Conservation (phyloP, 208 protist species). For the Tritrichomonas foetus region DNA sequence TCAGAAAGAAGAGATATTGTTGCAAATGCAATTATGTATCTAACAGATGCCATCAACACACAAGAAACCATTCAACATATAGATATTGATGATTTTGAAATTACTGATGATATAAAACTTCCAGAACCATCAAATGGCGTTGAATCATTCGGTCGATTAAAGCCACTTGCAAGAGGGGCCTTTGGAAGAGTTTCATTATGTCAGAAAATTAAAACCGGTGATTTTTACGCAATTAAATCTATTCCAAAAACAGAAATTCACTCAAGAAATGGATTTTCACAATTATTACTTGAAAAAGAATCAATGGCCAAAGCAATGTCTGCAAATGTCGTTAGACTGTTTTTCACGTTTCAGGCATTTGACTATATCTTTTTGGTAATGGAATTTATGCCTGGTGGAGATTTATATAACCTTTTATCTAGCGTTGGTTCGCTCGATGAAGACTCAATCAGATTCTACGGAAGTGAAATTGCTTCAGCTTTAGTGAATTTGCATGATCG, state of each 20-base stretch:
- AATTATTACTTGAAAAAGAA: background rate
- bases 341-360: background rate
- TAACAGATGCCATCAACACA: no score
- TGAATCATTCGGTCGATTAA: background rate
- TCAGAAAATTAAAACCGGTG: background rate
- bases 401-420: background rate
- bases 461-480: background rate
- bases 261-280: background rate
- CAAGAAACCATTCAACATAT: no score
- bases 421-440: background rate
- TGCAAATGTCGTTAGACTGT: background rate
- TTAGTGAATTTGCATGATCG: no score
- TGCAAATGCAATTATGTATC: no score
- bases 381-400: background rate
- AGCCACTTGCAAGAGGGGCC: background rate
- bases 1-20: no score
- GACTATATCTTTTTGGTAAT: background rate
- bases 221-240: background rate
- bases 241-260: background rate
- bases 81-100: no score
- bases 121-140: no score
- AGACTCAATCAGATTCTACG: background rate
- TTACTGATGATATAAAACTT: no score
- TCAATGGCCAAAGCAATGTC: background rate
- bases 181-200: background rate